Conservation (phyloP, 371 early-diverging fungal species). For the Amoeboradix gromovi region DNA sequence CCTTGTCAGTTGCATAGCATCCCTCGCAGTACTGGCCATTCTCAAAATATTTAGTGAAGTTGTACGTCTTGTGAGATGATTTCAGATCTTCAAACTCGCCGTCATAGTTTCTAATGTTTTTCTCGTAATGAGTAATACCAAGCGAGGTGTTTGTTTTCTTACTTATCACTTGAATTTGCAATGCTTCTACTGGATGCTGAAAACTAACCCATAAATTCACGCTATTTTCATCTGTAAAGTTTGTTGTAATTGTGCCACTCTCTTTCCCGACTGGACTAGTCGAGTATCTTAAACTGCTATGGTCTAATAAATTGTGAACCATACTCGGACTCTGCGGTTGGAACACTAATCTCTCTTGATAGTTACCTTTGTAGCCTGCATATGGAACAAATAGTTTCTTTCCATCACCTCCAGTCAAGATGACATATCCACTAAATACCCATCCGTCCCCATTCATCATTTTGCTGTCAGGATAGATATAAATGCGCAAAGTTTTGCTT, state of each 20-base stretch:
- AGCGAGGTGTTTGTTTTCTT: neutral
- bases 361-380: neutral
- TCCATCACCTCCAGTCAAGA: neutral
- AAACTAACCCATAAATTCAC: neutral
- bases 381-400: neutral
- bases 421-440: neutral
- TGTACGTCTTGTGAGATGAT: neutral
- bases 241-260: neutral
- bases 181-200: neutral
- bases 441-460: neutral
- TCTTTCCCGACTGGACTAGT: too few species aligned
- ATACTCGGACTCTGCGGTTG: too few species aligned
- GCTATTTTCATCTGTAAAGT: neutral
- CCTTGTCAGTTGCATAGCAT: neutral
- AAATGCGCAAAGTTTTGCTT: neutral
- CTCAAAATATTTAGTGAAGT: neutral
- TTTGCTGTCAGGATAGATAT: neutral
- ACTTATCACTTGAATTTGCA: neutral
- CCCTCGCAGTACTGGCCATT: neutral
- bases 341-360: too few species aligned
- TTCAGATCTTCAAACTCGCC: neutral
- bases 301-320: too few species aligned
- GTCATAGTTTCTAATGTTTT: neutral
- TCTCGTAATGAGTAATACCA: neutral
- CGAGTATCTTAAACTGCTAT: too few species aligned